These are phyloP conservation scores for Didymella segeticola DNA, from an alignment of 2,329 filamentous ascomycete genomes.

Conservation along the genomic window DNA sequence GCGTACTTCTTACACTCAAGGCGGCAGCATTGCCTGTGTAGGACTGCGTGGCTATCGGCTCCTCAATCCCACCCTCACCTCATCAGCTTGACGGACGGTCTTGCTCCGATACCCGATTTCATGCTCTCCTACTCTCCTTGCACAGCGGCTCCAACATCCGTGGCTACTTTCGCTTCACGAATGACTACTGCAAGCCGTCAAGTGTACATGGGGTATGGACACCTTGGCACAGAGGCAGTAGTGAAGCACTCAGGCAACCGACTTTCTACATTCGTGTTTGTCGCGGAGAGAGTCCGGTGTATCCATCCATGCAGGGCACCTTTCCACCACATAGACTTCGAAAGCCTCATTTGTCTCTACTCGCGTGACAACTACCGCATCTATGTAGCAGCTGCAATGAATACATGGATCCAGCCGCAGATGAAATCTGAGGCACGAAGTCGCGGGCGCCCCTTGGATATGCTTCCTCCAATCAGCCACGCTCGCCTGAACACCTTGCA, in stretches of 20 bases:
- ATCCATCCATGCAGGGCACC: constrained; percentile 2
- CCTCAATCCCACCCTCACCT: constrained; percentile 18
- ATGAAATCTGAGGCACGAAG: constrained; percentile 5
- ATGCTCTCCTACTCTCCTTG: constrained; percentile 2
- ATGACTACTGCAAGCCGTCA: constrained; percentile 11
- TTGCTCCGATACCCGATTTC: constrained; percentile 14
- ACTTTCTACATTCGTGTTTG: neutral
- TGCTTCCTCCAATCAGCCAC: constrained; percentile 8
- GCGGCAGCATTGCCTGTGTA: constrained; percentile 7
- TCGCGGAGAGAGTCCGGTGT: neutral
- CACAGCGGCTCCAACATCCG: constrained; percentile 7
- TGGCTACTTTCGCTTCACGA: constrained; percentile 9
- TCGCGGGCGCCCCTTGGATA: neutral
- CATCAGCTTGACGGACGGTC: constrained; percentile 2
- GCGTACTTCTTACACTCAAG: constrained; percentile 1
- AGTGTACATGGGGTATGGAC: neutral
- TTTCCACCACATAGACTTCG: constrained; percentile 4
- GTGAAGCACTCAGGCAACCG: constrained; percentile 9
- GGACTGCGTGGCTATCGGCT: constrained; percentile 15
- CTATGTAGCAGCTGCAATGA: constrained; percentile 8
- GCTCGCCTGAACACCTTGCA: constrained; percentile 1
- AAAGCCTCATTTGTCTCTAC: neutral
- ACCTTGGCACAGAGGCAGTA: constrained; percentile 17
- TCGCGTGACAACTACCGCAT: constrained; percentile 1
- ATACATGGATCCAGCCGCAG: constrained; percentile 16